Percentiles rank a stretch among this genome's conserved stretches.
phyloP scores from a whole-genome alignment of 2,329 filamentous ascomycete genomes.

The Helicocarpus griseus region DNA sequence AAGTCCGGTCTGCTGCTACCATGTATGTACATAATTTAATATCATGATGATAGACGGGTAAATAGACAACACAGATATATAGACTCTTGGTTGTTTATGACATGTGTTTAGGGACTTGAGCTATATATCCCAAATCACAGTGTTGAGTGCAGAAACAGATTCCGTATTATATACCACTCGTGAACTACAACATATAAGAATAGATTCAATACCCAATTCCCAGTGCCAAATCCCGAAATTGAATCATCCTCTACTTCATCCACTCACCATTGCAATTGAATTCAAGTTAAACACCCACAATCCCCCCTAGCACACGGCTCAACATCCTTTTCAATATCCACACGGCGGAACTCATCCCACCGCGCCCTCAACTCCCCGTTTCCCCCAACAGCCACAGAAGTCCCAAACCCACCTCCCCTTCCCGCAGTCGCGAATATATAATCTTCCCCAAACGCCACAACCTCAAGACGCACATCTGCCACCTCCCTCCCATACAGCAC shows the following conservation, averaged over 20 bases:
- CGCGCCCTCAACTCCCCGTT: slow-evolving; percentile 14
- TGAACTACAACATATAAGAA: no score
- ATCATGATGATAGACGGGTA: neutral
- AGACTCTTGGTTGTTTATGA: no score
- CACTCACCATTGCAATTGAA: no score
- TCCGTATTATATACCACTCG: no score
- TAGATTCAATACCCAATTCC: no score
- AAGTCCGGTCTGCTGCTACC: neutral
- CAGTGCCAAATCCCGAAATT: no score
- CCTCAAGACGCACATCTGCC: slow-evolving; percentile 46
- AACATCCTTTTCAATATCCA: slow-evolving; percentile 41
- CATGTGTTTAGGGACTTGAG: no score
- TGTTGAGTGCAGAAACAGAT: no score
- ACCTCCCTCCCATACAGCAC: slow-evolving; percentile 40
- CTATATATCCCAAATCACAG: no score
- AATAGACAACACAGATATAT: neutral
- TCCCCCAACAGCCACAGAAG: slow-evolving; percentile 5
- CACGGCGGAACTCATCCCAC: slow-evolving; percentile 31
- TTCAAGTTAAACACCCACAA: slow-evolving; percentile 24
- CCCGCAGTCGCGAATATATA: slow-evolving; percentile 51
- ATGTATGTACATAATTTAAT: neutral
- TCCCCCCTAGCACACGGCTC: slow-evolving; percentile 30
- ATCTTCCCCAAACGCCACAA: slow-evolving; percentile 48
- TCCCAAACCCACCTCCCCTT: slow-evolving; percentile 26
- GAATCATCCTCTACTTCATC: no score